Conservation (phyloP, 2,329 filamentous ascomycete genomes). For the Microascus cirrosus region DNA sequence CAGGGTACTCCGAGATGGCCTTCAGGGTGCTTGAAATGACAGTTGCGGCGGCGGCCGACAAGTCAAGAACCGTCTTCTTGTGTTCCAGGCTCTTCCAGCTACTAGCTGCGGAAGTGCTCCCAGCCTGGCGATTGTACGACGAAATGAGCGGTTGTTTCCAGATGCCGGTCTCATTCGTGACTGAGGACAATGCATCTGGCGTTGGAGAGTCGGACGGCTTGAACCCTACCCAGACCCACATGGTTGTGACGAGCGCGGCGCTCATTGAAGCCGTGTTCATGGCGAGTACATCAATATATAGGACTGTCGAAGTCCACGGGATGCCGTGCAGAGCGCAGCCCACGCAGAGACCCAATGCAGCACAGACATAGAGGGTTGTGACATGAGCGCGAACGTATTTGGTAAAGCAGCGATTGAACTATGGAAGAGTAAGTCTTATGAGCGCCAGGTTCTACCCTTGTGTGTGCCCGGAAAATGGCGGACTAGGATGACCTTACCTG, state of each 20-base stretch:
- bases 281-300: constrained; percentile 20
- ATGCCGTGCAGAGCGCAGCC: constrained; percentile 19
- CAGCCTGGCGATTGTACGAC: constrained; percentile 1
- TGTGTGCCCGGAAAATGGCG: not conserved
- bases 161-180: not conserved
- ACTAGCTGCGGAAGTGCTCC: constrained; percentile 5
- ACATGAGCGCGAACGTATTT: constrained; percentile 20
- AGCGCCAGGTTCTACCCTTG: not conserved
- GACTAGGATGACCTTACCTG: constrained; percentile 9
- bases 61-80: constrained; percentile 5
- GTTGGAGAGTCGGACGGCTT: not conserved
- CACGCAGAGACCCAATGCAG: constrained; percentile 17
- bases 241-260: constrained; percentile 18
- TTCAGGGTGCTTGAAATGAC: not conserved
- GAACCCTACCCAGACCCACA: constrained; percentile 18
- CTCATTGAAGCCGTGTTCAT: constrained; percentile 18
- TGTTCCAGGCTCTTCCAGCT: constrained; percentile 8
- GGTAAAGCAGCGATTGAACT: constrained; percentile 27
- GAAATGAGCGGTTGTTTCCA: constrained; percentile 5
- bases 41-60: not conserved
- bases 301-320: constrained; percentile 13
- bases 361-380: constrained; percentile 19
- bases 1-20: not conserved
- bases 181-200: not conserved
- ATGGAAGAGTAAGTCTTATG: not conserved